A percentile compares a stretch with the other conserved stretches of the same genome.
Conservation (phyloP, 1,284 basidiomycete genomes). For the Cutaneotrichosporon arboriforme region DNA sequence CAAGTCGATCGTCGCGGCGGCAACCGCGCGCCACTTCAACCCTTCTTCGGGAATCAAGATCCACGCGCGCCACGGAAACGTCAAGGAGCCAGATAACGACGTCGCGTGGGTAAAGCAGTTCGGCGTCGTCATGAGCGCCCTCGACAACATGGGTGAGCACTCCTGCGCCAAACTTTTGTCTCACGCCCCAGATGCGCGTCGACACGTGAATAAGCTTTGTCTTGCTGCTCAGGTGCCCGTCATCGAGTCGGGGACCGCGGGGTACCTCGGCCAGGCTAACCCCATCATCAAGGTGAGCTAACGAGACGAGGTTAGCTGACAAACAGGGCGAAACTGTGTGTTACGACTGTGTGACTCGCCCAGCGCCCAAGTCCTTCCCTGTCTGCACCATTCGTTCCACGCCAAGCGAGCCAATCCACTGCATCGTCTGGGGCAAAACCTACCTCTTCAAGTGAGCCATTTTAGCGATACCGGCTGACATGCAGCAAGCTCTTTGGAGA, state of each 20-base stretch:
- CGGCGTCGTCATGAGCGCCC: slow-evolving; percentile 88
- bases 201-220: slow-evolving; percentile 96
- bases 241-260: slow-evolving; percentile 94
- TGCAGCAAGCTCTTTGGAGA: slow-evolving; percentile 87
- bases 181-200: slow-evolving; percentile 60
- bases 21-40: slow-evolving; percentile 85
- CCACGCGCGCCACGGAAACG: slow-evolving; percentile 85
- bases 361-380: slow-evolving; percentile 87
- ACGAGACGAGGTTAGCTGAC: background rate
- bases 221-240: slow-evolving; percentile 84
- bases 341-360: slow-evolving; percentile 86
- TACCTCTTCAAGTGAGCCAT: slow-evolving; percentile 81
- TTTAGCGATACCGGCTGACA: slow-evolving; percentile 1
- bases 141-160: slow-evolving; percentile 82
- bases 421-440: slow-evolving; percentile 98
- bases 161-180: background rate
- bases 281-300: slow-evolving; percentile 53
- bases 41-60: slow-evolving; percentile 67
- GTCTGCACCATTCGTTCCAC: slow-evolving; percentile 98
- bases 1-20: slow-evolving; percentile 88
- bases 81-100: slow-evolving; percentile 90
- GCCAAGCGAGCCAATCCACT: slow-evolving; percentile 95
- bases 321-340: slow-evolving; percentile 77
- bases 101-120: slow-evolving; percentile 83
- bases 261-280: slow-evolving; percentile 73